Evolutionary conservation across 495 filamentous ascomycete species (phyloP).

Genomic region (Daldinia decipiens): DNA sequence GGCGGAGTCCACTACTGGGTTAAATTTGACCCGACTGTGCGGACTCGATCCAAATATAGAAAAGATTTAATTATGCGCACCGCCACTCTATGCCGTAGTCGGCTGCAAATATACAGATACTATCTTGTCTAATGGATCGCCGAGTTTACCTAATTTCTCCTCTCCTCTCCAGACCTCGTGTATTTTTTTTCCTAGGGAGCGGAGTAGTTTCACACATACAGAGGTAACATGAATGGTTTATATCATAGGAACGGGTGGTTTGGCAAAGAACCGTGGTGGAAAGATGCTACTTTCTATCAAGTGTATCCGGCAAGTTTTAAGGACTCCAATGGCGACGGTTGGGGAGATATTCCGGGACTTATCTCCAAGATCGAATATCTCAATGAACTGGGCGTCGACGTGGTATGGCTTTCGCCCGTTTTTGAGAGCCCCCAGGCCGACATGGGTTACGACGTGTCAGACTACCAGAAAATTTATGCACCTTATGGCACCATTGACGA

Average conservation of each 20-base stretch:
- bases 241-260: conserved; percentile 33
- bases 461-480: conserved; percentile 71
- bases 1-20: conserved; percentile 21
- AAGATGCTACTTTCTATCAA: conserved; percentile 67
- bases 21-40: conserved; percentile 27
- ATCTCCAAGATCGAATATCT: conserved; percentile 74
- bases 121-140: conserved; percentile 1
- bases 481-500: conserved; percentile 72
- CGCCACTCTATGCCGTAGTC: background rate
- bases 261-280: conserved; percentile 52
- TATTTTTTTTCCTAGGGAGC: background rate
- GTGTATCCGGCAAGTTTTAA: conserved; percentile 74
- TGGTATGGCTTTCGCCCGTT: conserved; percentile 75
- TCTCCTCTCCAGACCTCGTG: background rate
- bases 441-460: conserved; percentile 75
- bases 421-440: conserved; percentile 73
- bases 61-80: background rate
- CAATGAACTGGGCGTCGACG: conserved; percentile 68
- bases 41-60: conserved; percentile 7
- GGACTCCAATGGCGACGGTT: conserved; percentile 73
- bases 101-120: background rate
- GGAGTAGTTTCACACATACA: background rate
- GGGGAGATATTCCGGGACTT: conserved; percentile 75
- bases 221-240: conserved; percentile 29
- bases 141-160: background rate